Evolutionary conservation across 2,329 filamentous ascomycete species (phyloP), one percentile per base, ranked within the genome.

Genomic region (Blumeria hordei): DNA sequence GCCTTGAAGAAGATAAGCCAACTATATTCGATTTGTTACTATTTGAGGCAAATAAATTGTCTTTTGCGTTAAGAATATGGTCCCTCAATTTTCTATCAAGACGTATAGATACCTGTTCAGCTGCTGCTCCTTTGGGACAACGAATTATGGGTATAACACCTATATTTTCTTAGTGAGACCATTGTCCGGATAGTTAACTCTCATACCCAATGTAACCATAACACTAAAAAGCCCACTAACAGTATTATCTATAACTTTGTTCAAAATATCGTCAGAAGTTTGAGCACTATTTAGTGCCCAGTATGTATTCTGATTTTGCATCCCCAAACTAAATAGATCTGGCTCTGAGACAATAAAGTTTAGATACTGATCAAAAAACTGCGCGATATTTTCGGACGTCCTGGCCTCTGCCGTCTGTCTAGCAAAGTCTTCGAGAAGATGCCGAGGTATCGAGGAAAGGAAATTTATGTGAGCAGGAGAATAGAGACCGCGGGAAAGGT

Each of bases 181-280:
- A 34, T 34, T 39, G 21, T 32, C 14, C 11, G 21, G 6, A 12
- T 1, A 3, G 39, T 33, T 21, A n/a, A 44, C 34, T 14, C 37
- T 36, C 73, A 57, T 73, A 83, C 88, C 90, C 87, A 95, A 94
- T 5, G 92, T 98, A n/a, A 94, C 92, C 57, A 92, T 83, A 52
- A 98, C 92, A 59, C 88, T 95, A 69, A 96, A 98, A n/a, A 98
- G 72, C 0, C 92, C 92, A 63, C 85, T 93, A 53, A 98, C 92
- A 59, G 96, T 90, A 61, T 81, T 81, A 67, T 98, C 90, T 35
- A 98, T 78, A 39, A 92, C 80, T 54, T 76, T 73, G 64, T 96
- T 92, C 55, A 98, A 75, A 64, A 92, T 85, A 57, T 92, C 85
- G 62, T 96, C 92, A 60, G 83, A 85, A 2, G 88, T 94, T 65